These are phyloP conservation scores for Trichomonas tenax DNA, from an alignment of 208 protist genomes.

Conservation along the genomic window DNA sequence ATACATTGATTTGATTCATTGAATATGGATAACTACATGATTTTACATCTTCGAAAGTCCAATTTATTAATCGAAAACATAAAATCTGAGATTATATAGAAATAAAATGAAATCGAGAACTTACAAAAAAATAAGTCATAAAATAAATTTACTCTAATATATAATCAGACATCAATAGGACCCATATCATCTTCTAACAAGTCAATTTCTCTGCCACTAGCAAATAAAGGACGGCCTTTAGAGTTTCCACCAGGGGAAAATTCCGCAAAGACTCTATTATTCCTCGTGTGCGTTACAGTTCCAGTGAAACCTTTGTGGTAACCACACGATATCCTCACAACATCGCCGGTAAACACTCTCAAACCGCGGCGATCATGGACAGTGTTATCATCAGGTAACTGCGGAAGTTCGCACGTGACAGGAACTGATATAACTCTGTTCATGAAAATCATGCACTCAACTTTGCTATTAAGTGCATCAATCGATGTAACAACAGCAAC, in stretches of 20 bases:
- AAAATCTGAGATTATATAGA: no score
- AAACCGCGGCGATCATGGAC: background rate
- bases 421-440: background rate
- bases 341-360: background rate
- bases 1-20: no score
- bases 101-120: no score
- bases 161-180: background rate
- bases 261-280: background rate
- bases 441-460: background rate
- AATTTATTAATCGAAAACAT: no score
- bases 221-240: background rate
- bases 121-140: no score
- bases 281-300: background rate
- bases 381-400: background rate
- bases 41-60: no score
- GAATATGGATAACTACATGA: no score
- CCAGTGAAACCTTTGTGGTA: background rate
- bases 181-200: background rate
- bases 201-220: background rate
- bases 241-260: background rate
- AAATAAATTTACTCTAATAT: no score
- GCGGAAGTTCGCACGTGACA: background rate
- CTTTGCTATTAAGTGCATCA: background rate
- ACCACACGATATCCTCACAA: background rate
- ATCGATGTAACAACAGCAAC: background rate